Conservation (phyloP, 305 asterid species). For the Rubia occidens region DNA sequence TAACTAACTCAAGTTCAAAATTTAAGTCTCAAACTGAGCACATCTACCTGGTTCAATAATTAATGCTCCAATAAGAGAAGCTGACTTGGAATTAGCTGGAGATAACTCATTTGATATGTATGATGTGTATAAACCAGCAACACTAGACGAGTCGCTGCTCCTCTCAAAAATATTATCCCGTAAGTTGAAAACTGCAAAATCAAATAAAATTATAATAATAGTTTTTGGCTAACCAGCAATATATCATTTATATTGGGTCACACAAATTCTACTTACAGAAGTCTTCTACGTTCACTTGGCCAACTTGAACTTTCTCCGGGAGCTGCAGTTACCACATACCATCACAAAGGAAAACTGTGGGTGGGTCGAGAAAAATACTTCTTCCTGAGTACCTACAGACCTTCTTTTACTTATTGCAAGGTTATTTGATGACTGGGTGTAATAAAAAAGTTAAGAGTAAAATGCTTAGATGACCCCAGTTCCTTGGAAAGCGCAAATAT, state of each 20-base stretch:
- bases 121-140: slow-evolving; percentile 50
- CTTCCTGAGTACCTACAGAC: slow-evolving; percentile 79
- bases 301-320: slow-evolving; percentile 50
- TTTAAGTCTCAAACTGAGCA: neutral
- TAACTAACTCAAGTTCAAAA: neutral
- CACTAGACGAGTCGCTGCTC: slow-evolving; percentile 52
- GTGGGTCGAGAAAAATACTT: slow-evolving; percentile 86
- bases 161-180: slow-evolving; percentile 59
- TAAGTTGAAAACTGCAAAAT: slow-evolving; percentile 54
- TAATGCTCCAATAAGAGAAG: slow-evolving; percentile 58
- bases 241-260: neutral
- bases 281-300: slow-evolving; percentile 30
- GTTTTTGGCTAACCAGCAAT: neutral
- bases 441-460: neutral
- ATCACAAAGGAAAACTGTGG: slow-evolving; percentile 55
- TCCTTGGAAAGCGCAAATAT: too few species aligned
- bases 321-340: slow-evolving; percentile 69
- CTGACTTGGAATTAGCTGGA: slow-evolving; percentile 29
- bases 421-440: neutral
- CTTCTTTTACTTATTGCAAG: slow-evolving; percentile 7
- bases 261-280: slow-evolving; percentile 42
- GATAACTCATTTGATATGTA: slow-evolving; percentile 38
- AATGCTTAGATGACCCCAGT: too few species aligned
- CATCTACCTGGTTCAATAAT: slow-evolving; percentile 80
- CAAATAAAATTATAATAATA: slow-evolving; percentile 16